Conservation (phyloP, 441 rosid species). For the Dalechampia spathulata region DNA sequence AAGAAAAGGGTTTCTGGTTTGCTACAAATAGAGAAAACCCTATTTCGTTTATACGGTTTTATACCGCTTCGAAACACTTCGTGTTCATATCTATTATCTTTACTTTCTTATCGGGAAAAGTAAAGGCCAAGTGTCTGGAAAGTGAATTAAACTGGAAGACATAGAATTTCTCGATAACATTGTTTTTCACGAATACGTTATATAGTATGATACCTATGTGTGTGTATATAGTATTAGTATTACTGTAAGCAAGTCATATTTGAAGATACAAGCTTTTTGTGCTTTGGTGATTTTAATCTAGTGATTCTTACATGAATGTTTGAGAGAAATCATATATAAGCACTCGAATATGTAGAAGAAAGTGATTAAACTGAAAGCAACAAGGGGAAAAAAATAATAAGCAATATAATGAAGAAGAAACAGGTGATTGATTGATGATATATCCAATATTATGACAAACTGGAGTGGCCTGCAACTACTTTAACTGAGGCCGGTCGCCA, state of each 20-base stretch:
- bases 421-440: neutral
- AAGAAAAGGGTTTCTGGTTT: too few relatives aligned
- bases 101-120: neutral
- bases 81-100: neutral
- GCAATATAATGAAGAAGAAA: constrained; percentile 13
- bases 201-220: constrained; percentile 9
- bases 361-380: constrained; percentile 27
- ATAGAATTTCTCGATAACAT: too few relatives aligned
- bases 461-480: constrained; percentile 20
- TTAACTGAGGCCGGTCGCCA: constrained; percentile 59
- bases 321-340: constrained; percentile 13
- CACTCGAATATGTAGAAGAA: constrained; percentile 13
- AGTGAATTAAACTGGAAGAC: too few relatives aligned
- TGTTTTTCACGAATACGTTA: too few relatives aligned
- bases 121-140: too few relatives aligned
- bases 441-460: constrained; percentile 1
- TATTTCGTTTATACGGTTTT: neutral
- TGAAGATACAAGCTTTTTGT: neutral
- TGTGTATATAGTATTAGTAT: neutral
- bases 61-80: neutral
- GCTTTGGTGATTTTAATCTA: constrained; percentile 7
- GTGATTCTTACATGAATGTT: constrained; percentile 24
- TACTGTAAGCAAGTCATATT: neutral
- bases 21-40: neutral
- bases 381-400: constrained; percentile 7